A percentile compares a stretch with the other conserved stretches of the same genome.
Conservation (phyloP, 768 basidiomycete species). For the Xerocomellus chrysenteron region DNA sequence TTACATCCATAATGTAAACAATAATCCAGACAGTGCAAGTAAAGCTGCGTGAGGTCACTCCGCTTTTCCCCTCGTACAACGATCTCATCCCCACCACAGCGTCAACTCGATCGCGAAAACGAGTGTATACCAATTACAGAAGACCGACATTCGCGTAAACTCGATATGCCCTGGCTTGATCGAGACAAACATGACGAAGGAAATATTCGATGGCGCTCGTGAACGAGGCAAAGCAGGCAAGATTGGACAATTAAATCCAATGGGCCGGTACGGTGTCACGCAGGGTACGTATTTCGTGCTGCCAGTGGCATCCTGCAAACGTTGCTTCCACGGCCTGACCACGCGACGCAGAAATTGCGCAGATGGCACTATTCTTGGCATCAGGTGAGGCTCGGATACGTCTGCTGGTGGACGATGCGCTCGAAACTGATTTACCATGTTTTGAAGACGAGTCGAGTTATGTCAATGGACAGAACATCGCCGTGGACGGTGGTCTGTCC, state of each 20-base stretch:
- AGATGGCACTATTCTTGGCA: conserved; percentile 81
- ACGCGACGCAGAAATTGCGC: conserved; percentile 70
- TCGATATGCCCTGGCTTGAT: conserved; percentile 90
- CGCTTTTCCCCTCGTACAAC: not conserved
- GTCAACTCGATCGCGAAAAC: conserved; percentile 90
- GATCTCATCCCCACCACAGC: conserved; percentile 37
- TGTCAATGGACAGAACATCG: conserved; percentile 86
- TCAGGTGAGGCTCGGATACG: conserved; percentile 54
- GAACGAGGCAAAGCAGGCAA: conserved; percentile 69
- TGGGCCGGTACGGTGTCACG: conserved; percentile 78
- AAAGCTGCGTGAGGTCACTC: conserved; percentile 76
- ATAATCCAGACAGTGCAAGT: conserved; percentile 74
- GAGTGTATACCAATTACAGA: conserved; percentile 73
- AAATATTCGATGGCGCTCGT: conserved; percentile 76
- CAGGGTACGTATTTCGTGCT: conserved; percentile 51
- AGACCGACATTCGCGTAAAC: conserved; percentile 85
- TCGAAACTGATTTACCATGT: conserved; percentile 8
- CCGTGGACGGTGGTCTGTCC: conserved; percentile 85
- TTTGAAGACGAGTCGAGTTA: conserved; percentile 81
- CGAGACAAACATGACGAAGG: conserved; percentile 87
- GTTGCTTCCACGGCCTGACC: conserved; percentile 11
- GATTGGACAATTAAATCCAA: conserved; percentile 78
- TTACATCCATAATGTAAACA: conserved; percentile 11
- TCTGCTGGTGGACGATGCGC: not conserved
- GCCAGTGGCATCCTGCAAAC: conserved; percentile 5